Evolutionary conservation across 2,329 filamentous ascomycete genomes (phyloP), one percentile per base, ranked within the genome.

Genomic region (Fusarium nematophilum): DNA sequence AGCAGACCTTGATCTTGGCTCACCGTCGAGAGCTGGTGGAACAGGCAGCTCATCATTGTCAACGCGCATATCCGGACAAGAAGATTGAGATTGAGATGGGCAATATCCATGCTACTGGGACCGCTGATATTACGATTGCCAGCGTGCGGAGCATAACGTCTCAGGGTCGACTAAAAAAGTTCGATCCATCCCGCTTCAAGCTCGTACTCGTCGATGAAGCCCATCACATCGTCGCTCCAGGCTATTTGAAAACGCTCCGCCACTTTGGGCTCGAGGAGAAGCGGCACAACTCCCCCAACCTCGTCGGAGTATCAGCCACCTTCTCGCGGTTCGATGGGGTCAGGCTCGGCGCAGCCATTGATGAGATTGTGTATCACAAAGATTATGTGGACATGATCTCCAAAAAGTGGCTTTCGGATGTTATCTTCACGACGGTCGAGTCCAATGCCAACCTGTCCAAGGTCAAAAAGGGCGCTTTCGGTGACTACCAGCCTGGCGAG

Each of bases 281-380:
- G 61, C 74, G 65, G 52, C 33, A 49, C 6, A 75, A 72, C 39
- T 75, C 72, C 1, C 89, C 91, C 0, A 84, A 87, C 14, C 79
- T 99, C 11, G 89, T 99, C 10, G 95, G 95, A 5, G 93, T 99
- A 3, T 97, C 94, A 9, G 95, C 95, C 4, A 90, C 87, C 1
- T 83, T 90, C 53, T 88, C 86, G 9, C 80, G 94, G 40, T 92
- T 92, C 56, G 94, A 98, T 70, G 94, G 94, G 0, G 78, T 96
- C 26, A 87, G 86, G 55, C 81, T 98, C 2, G 93, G 93, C 1
- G 82, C 89, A 10, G 93, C 90, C 26, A 95, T 98, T 67, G 94
- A 98, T 67, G 90, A 96, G 70, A 97, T 98, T 58, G 94, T 97
- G 40, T 98, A 97, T 68, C 94, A 98, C 74, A 95, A 93, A 75